Evolutionary conservation across 2,329 filamentous ascomycete species (phyloP), one percentile per base, ranked within the genome.

Genomic region (Diplodia sapinea): DNA sequence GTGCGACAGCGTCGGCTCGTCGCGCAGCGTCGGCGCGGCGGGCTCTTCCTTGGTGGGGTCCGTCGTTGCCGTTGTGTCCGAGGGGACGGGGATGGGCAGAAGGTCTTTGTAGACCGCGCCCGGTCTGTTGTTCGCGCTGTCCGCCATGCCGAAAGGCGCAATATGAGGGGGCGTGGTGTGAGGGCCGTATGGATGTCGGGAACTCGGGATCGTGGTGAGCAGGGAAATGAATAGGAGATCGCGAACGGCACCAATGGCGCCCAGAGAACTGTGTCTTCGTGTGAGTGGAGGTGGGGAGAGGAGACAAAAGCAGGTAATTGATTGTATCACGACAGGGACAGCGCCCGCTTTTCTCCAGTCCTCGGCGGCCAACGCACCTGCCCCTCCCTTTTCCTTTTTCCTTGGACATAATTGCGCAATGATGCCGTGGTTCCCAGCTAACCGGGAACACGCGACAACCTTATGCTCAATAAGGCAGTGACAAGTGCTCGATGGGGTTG

Each of bases 1-100:
- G 76, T 84, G 82, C 72, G 81, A 83, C 33, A 77, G 77, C 6
- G 82, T 84, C 12, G 82, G 79, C 55, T 79, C 72, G 63, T 84
- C 79, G 23, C 72, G 72, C 61, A 83, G 66, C 8, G 79, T 70
- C 23, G 72, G 71, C 62, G 74, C 69, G 4, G 76, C 74, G 62
- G 78, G 72, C 13, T 49, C 51, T 20, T 15, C 43, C 51, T 31
- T 29, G 4, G 17, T 17, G 0, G 64, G 64, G 26, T 50, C 52
- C 3, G 72, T 74, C n/a, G 61, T 59, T 2, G 40, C 33, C 13
- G 50, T 65, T 4, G 75, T 74, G 50, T 76, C 74, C 7, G 73
- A 76, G 13, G 78, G 68, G 29, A 77, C 63, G 36, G 77, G 77
- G 11, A 78, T 69, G 29, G 77, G 75, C 17, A 79, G 69, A 4